Evolutionary conservation across 306 rosid genomes (phyloP), one percentile per base, ranked within the genome.

Genomic region (Amphicarpaea edgeworthii): DNA sequence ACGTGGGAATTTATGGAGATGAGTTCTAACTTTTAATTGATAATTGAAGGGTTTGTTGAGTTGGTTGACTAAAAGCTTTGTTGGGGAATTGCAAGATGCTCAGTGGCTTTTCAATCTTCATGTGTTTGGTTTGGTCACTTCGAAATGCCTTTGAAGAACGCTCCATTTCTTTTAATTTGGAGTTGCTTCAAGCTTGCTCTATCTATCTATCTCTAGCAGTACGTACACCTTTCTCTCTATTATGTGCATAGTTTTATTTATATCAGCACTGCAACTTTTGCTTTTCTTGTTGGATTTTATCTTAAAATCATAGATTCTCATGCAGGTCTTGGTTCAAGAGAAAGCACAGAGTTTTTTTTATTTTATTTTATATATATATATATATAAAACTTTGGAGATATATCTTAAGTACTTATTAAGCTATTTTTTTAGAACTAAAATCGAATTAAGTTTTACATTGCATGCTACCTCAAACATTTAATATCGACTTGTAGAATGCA

Each of bases 311-410:
- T 38, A 66, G 79, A 79, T 76, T 83, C 84, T 80, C 88, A 80
- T 61, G 41, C 28, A 42, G 75, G 68, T 88, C 79, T 89, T 73
- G 94, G 76, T 87, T 78, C 88, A 67, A 86, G 92, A 87, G 91
- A 91, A 91, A 89, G 92, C 77, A 46, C 34, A 62, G 77, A 82
- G 75, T 16, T 41, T 19, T 41, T 19, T 61, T 32, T 20, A 5
- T 17, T 51, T 2, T 51, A 12, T 23, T 28, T 59, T 14, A 2
- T n/a, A n/a, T n/a, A n/a, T n/a, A n/a, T n/a, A n/a, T n/a, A n/a
- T n/a, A n/a, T n/a, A 7, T 59, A 26, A 6, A 59, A 28, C 65
- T 59, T 28, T 59, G 41, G 23, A 16, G 19, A 47, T 15, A 8
- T 47, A 47, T 30, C 37, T 30, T 4, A 30, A 30, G 37, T 30